phyloP scores from a whole-genome alignment of 2,329 filamentous ascomycete genomes.

The Ustulina deusta region DNA sequence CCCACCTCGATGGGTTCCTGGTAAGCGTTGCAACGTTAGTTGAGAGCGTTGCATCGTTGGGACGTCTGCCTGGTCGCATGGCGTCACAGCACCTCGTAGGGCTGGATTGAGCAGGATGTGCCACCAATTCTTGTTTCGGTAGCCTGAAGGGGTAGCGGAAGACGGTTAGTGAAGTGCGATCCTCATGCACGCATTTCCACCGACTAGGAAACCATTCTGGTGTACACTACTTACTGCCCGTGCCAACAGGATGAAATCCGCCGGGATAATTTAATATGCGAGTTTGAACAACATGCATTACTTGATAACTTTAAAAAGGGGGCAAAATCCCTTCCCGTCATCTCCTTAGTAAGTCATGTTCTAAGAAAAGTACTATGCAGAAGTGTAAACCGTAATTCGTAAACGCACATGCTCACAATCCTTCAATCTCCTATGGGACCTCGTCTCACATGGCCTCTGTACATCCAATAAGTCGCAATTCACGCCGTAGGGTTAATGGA shows the following conservation, averaged over 20 bases:
- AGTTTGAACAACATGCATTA: not conserved
- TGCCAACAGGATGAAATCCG: not conserved
- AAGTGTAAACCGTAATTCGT: conserved; percentile 7
- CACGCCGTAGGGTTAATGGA: not conserved
- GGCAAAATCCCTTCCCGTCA: not conserved
- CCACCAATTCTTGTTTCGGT: not conserved
- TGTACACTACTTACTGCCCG: not conserved
- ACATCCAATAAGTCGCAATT: conserved; percentile 1
- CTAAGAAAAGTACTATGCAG: conserved; percentile 30
- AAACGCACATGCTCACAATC: conserved; percentile 4
- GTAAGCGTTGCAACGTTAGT: conserved; percentile 29
- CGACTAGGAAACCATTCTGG: too few species aligned
- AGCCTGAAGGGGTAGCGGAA: conserved; percentile 1
- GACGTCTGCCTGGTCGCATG: conserved; percentile 13
- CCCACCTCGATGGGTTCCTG: conserved; percentile 10
- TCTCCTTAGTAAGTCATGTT: conserved; percentile 10
- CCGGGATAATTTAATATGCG: not conserved
- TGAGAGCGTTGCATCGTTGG: not conserved
- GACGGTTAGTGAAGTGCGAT: not conserved
- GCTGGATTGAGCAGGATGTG: conserved; percentile 18
- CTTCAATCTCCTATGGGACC: conserved; percentile 7
- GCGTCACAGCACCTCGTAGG: conserved; percentile 29
- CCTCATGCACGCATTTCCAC: not conserved
- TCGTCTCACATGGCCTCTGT: conserved; percentile 13
- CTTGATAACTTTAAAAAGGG: not conserved